Evolutionary conservation across 345 rosid species (phyloP), one percentile per base, ranked within the genome.

Genomic region (Nasturtium officinale): DNA sequence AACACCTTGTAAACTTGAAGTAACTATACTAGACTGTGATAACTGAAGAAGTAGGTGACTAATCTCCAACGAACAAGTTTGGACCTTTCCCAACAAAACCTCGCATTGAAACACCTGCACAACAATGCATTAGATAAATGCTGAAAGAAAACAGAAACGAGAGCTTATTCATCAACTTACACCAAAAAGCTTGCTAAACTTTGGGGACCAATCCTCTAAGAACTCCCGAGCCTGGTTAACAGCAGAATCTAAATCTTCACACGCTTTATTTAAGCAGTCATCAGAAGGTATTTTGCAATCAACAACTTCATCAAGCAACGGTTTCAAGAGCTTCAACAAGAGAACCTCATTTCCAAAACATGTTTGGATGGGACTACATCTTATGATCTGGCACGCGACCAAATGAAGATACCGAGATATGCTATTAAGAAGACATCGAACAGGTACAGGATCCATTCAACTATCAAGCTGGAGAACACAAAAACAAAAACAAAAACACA

Each of bases 391-490:
- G 88, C 98, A 94, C 20, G 89, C 86, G 58, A 88, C 90, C 50
- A 90, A 81, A 87, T 84, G 97, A 74, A 89, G 86, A 78, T 87
- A 87, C 62, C 98, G 90, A 80, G 92, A 88, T 30, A 85, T 84
- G 74, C 95, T 94, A 79, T 94, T 91, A 77, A 88, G 78, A 57
- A 91, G 88, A 82, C 92, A 84, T 70, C 85, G 81, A 28, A 84
- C 76, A 25, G 86, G 79, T 33, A 84, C 62, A 33, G 81, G 73
- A 73, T 85, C 96, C 98, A 94, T 94, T 74, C 54, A 77, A 57
- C 61, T 38, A 64, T 16, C 47, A 75, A 68, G 9, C 63, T 61
- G 68, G 1, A 42, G 5, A 25, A 38, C 3, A 59, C 5, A 52
- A 60, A 20, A 40, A 50, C 13, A 67, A 6, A 32, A 32, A 30